Percentiles rank a stretch among this genome's conserved stretches.
Evolutionary conservation across 306 rosid genomes (phyloP).

Genomic region (Gillenia trifoliata): DNA sequence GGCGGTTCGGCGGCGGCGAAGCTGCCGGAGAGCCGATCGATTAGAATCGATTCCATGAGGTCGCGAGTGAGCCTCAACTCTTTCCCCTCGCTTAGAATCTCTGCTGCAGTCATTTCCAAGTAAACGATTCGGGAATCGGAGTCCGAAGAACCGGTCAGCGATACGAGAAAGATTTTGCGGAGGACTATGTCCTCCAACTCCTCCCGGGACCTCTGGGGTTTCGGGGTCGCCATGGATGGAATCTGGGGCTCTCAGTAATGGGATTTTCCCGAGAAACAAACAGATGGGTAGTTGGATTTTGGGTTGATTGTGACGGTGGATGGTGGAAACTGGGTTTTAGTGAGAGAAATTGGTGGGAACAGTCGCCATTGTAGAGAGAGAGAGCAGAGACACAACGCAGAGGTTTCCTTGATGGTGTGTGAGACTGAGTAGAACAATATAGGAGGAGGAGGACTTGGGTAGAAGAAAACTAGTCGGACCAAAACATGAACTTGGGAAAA

Average conservation of each 20-base stretch:
- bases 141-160: slow-evolving; percentile 38
- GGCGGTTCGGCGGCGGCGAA: slow-evolving; percentile 44
- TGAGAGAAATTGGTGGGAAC: not conserved
- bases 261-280: slow-evolving; percentile 22
- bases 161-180: slow-evolving; percentile 68
- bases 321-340: not conserved
- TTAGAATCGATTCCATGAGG: slow-evolving; percentile 60
- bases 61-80: slow-evolving; percentile 62
- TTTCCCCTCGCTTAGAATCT: slow-evolving; percentile 79
- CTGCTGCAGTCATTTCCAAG: slow-evolving; percentile 82
- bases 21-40: slow-evolving; percentile 72
- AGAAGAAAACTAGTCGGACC: not conserved
- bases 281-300: not conserved
- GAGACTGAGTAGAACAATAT: not conserved
- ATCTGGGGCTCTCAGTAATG: not conserved
- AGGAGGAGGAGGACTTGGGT: not conserved
- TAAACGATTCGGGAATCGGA: slow-evolving; percentile 55
- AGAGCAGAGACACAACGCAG: not conserved
- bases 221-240: slow-evolving; percentile 52
- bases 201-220: slow-evolving; percentile 70
- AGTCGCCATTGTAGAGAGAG: not conserved
- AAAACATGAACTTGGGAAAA: not conserved
- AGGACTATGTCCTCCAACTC: slow-evolving; percentile 85
- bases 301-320: not conserved
- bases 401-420: not conserved